phyloP scores from a whole-genome alignment of 2,329 filamentous ascomycete genomes.

The Huntiella moniliformis region DNA sequence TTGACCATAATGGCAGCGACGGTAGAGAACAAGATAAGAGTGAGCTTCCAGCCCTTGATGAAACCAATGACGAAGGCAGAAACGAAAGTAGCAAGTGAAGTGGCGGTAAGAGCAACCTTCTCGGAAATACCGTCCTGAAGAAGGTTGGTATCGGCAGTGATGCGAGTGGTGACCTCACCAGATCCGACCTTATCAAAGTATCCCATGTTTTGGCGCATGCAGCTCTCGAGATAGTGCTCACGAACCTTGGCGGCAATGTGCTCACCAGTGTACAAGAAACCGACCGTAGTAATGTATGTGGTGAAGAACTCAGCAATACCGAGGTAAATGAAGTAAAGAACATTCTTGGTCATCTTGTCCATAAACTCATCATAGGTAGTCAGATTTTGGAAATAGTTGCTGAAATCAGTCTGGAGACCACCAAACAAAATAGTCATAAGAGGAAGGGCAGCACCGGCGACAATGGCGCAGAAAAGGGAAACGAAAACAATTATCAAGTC shows the following conservation, averaged over 20 bases:
- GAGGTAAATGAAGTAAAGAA: conserved; percentile 73
- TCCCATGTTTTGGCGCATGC: conserved; percentile 73
- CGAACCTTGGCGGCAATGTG: conserved; percentile 63
- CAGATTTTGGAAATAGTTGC: conserved; percentile 35
- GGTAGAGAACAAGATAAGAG: conserved; percentile 67
- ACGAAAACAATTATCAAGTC: conserved; percentile 46
- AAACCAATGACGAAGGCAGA: conserved; percentile 84
- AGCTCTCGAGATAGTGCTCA: conserved; percentile 65
- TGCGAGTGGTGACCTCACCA: conserved; percentile 83
- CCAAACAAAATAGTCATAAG: conserved; percentile 73
- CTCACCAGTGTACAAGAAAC: conserved; percentile 77
- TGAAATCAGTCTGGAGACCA: conserved; percentile 53
- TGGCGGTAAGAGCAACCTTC: conserved; percentile 63
- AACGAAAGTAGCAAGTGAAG: conserved; percentile 63
- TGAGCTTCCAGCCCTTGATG: conserved; percentile 80
- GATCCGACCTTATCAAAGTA: conserved; percentile 88
- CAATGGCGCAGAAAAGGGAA: conserved; percentile 45
- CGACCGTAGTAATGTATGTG: conserved; percentile 63
- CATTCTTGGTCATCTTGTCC: conserved; percentile 38
- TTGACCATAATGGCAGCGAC: conserved; percentile 61
- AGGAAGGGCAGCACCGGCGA: conserved; percentile 55
- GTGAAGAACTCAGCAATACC: conserved; percentile 54
- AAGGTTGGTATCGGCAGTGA: conserved; percentile 83
- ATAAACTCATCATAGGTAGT: conserved; percentile 37
- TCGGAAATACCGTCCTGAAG: conserved; percentile 89